Evolutionary conservation across 805 yeast species (phyloP), one percentile per base, ranked within the genome.

Genomic region (Clavispora santaluciae): DNA sequence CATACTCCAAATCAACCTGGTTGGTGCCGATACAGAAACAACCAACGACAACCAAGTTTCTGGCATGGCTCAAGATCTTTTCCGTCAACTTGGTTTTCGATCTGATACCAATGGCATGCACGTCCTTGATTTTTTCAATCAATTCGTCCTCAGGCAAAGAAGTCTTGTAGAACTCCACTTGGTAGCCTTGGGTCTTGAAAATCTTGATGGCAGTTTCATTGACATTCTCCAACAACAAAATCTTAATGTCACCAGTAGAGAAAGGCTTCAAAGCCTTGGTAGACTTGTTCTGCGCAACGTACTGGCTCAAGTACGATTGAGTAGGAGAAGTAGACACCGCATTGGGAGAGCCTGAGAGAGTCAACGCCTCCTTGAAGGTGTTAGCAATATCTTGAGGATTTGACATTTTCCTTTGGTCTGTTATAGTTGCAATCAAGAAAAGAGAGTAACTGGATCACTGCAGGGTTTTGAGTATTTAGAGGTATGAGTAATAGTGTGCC

Each of bases 11-110:
- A 64, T 93, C 95, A 41, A 93, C 99, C 72, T 93, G 99, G 72
- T 93, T 93, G 46, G 98, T 93, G 59, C 99, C 99, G 54, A 93
- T 93, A 76, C 99, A 93, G 85, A 93, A 93, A 73, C 99, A 93
- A 43, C 99, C 99, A 66, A 93, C 73, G 23, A 79, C 90, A 21
- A 86, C 86, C 66, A 93, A 75, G 72, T 91, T 87, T 63, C 82
- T 84, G 43, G 99, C 99, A 55, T 86, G 86, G 49, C 78, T 73
- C 55, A 93, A 73, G 22, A 93, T 81, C 39, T 79, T 80, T 52
- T 78, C 83, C 30, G 89, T 86, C 59, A 93, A 74, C 65, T 81
- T 86, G 38, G 99, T 93, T 75, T 93, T 93, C 45, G 98, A 93
- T 73, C 99, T 86, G 60, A 93, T 90, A 68, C 99, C 99, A 60